Evolutionary conservation across 2,329 filamentous ascomycete species (phyloP).

Genomic region (Fusarium redolens): DNA sequence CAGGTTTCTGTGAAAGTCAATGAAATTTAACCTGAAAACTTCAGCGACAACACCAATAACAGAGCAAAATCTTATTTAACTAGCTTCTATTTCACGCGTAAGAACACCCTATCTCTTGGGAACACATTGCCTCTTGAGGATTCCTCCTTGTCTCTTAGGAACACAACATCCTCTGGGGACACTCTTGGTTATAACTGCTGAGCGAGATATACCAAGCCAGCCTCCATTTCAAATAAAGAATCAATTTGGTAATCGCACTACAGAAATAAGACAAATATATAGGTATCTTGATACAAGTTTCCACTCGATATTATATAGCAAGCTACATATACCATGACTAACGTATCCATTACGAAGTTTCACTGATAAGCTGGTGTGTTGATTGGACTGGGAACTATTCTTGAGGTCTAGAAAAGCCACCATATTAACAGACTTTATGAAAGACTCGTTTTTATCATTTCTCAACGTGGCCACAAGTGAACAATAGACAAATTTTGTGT

Average conservation of each 20-base stretch:
- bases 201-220: background rate
- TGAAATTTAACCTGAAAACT: background rate
- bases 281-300: rapidly evolving
- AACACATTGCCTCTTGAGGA: background rate
- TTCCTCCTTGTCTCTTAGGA: background rate
- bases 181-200: background rate
- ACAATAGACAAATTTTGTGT: rapidly evolving
- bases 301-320: background rate
- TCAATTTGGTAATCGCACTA: background rate
- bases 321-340: background rate
- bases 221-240: background rate
- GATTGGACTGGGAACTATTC: background rate
- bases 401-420: background rate
- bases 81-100: background rate
- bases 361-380: background rate
- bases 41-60: background rate
- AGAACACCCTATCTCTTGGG: background rate
- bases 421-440: rapidly evolving
- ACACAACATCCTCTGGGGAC: background rate
- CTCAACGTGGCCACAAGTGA: background rate
- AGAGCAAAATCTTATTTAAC: background rate
- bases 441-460: background rate
- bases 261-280: background rate
- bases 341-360: background rate
- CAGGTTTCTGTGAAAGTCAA: no score